Evolutionary conservation across 768 basidiomycete species (phyloP).

Genomic region (Suillus brevipes): DNA sequence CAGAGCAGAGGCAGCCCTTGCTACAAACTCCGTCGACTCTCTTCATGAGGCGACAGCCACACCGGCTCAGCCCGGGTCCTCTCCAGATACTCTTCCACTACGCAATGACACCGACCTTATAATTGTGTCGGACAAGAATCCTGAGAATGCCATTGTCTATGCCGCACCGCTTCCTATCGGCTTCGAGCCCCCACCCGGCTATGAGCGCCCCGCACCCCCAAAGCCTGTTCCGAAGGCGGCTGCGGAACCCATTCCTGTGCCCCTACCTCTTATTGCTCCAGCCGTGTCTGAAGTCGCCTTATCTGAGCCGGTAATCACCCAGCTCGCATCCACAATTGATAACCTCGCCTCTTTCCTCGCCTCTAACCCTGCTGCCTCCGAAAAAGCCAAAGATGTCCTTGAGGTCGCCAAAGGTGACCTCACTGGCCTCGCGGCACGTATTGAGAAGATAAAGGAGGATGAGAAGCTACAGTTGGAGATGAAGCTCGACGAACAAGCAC

Average conservation of each 20-base stretch:
- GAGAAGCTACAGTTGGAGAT: constrained; percentile 68
- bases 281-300: constrained; percentile 66
- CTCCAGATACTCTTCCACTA: constrained; percentile 27
- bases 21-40: constrained; percentile 39
- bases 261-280: constrained; percentile 80
- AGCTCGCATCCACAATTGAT: constrained; percentile 92
- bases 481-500: constrained; percentile 76
- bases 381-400: constrained; percentile 72
- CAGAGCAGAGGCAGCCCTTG: constrained; percentile 73
- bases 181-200: constrained; percentile 93
- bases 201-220: constrained; percentile 57
- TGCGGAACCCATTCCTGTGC: constrained; percentile 32
- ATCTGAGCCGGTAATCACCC: constrained; percentile 90
- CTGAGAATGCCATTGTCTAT: constrained; percentile 50
- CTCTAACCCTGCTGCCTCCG: constrained; percentile 64
- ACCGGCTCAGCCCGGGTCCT: constrained; percentile 24
- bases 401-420: constrained; percentile 82
- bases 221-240: constrained; percentile 39
- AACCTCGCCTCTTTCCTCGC: constrained; percentile 83
- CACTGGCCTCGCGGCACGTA: constrained; percentile 68
- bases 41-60: constrained; percentile 26
- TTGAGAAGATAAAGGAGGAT: constrained; percentile 78
- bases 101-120: constrained; percentile 27
- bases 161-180: constrained; percentile 81
- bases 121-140: constrained; percentile 24